phyloP scores from a whole-genome alignment of 202 grass and related monocot species.

The Zizania palustris region DNA sequence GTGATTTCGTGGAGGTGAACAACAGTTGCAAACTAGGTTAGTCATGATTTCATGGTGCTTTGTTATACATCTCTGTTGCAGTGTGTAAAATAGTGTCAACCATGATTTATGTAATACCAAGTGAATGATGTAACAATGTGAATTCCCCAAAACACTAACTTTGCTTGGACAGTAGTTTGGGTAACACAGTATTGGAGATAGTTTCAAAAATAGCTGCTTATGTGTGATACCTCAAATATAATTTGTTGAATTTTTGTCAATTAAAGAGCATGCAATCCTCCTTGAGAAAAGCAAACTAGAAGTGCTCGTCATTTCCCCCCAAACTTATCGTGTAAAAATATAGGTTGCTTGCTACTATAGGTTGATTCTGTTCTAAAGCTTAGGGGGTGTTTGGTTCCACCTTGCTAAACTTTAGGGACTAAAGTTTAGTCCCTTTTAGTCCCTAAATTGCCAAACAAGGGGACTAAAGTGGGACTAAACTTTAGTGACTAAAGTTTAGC shows the following conservation, averaged over 20 bases:
- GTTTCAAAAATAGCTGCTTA: background rate
- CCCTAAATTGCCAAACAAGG: too few relatives aligned
- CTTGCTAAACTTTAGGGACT: too few relatives aligned
- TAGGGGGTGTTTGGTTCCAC: background rate
- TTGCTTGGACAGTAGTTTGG: slow-evolving; percentile 4
- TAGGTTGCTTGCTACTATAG: background rate
- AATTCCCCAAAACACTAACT: background rate
- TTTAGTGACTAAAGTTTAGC: too few relatives aligned
- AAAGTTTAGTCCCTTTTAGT: too few relatives aligned
- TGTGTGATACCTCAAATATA: background rate
- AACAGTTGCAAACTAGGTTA: background rate
- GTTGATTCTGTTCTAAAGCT: background rate
- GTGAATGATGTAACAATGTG: slow-evolving; percentile 3
- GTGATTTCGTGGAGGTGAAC: slow-evolving; percentile 1
- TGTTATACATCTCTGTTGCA: background rate
- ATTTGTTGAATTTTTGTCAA: background rate
- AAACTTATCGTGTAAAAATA: background rate
- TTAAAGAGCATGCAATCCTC: background rate
- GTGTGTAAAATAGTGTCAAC: background rate
- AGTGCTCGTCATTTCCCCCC: background rate
- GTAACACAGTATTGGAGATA: background rate
- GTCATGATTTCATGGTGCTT: background rate
- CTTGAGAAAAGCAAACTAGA: slow-evolving; percentile 11
- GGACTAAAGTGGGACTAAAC: too few relatives aligned
- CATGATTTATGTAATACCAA: slow-evolving; percentile 27